Evolutionary conservation across 305 asterid genomes (phyloP).

Genomic region (Vinca major): DNA sequence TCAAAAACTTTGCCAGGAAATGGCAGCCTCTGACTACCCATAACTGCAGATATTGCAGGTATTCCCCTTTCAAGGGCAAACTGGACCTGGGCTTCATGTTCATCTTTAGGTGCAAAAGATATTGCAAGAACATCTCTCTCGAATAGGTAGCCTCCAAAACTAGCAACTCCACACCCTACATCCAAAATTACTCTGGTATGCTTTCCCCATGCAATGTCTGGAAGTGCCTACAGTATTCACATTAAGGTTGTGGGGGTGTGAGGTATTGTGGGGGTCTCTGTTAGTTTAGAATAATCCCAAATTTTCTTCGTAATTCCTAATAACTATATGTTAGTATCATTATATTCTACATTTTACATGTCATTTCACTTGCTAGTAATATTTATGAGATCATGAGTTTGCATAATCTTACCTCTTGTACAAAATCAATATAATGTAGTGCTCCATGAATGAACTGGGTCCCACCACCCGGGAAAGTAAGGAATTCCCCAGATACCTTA

Average conservation of each 20-base stretch:
- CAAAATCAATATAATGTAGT: conserved; percentile 62
- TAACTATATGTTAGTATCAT: neutral
- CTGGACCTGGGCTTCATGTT: conserved; percentile 87
- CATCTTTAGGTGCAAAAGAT: conserved; percentile 87
- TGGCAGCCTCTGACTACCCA: conserved; percentile 78
- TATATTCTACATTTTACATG: neutral
- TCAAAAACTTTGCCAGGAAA: conserved; percentile 83
- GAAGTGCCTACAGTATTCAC: conserved; percentile 45
- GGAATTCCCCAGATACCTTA: conserved; percentile 73
- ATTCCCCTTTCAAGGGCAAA: conserved; percentile 84
- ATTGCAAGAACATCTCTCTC: conserved; percentile 69
- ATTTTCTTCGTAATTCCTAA: neutral
- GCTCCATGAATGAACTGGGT: conserved; percentile 90
- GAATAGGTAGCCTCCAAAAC: conserved; percentile 70
- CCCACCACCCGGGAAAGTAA: conserved; percentile 86
- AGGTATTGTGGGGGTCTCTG: neutral
- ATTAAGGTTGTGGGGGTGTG: neutral
- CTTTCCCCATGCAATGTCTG: conserved; percentile 83
- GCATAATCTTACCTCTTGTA: conserved; percentile 48
- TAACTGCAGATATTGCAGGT: conserved; percentile 84
- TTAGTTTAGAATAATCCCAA: neutral
- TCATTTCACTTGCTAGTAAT: neutral
- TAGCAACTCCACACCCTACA: conserved; percentile 86
- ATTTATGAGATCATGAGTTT: conserved; percentile 2
- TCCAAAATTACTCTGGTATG: conserved; percentile 60